Base-by-base conservation (phyloP, 108 stramenopile species). In the Mayamaea pseudoterrestris region DNA sequence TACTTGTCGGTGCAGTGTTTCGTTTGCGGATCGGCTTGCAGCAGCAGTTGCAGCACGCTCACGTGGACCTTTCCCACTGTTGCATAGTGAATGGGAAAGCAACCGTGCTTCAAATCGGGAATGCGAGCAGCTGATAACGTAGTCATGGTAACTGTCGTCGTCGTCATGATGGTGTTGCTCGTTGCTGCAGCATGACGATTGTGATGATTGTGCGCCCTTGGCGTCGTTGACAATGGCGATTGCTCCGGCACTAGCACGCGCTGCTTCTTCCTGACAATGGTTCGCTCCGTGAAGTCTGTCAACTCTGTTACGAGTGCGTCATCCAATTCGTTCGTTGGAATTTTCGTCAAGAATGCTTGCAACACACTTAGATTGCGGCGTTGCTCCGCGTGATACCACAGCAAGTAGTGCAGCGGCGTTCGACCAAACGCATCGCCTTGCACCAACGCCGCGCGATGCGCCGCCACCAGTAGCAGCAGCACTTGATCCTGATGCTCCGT, bases 351-450 rank as follows among this genome's bases (percentile, higher is more conserved):
- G 60, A 13, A 30, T 47, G 46, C 27, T 64, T 54, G 42, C 63
- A 68, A 25, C 68, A 48, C 24, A 57, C 42, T 35, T 61, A 28
- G 14, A 81, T 59, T 16, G 79, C 25, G 17, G 58, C 79, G 68
- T 32, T 40, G 30, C 14, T 49, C 26, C 2, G 62, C 61, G 54
- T 69, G 65, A 50, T 74, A 70, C 56, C 68, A 62, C 32, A 77
- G 73, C n/a, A 69, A 45, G 52, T 69, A 68, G 54, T 86, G 84
- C 43, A 86, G 49, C 7, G 84, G 73, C 3, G 80, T 81, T 50
- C 69, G 57, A 3, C 74, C 74, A 34, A 43, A 53, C 32, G 61
- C 53, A 35, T 77, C 75, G 11, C 75, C 55, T 20, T 57, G 55
- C 29, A 72, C 12, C 23, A 77, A 27, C 30, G 55, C 52, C 35